A percentile compares a stretch with the other conserved stretches of the same genome.
phyloP scores from a whole-genome alignment of 306 rosid genomes.

The Acacia melanoxylon region DNA sequence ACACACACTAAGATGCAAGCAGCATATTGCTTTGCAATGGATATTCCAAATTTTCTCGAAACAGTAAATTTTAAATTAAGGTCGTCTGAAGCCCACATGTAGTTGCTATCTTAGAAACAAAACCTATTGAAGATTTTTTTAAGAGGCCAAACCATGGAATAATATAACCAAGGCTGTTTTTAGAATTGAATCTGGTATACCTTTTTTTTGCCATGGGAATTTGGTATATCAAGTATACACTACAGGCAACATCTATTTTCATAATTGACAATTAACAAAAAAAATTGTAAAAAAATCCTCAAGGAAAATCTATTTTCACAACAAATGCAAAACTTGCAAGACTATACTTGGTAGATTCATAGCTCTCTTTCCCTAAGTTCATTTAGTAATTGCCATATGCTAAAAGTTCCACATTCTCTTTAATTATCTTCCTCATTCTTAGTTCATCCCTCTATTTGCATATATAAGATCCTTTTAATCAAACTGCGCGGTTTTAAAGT shows the following conservation, averaged over 20 bases:
- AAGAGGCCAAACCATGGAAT: background rate
- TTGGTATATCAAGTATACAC: background rate
- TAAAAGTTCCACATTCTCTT: background rate
- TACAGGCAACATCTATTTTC: background rate
- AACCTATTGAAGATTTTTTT: background rate
- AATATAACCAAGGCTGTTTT: background rate
- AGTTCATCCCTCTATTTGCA: too few species aligned
- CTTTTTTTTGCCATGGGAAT: too few species aligned
- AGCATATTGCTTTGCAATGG: background rate
- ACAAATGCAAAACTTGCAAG: background rate
- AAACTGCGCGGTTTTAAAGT: accelerated
- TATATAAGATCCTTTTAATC: too few species aligned
- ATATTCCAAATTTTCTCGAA: background rate
- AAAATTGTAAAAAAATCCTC: background rate
- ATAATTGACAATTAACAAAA: background rate
- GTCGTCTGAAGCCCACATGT: background rate
- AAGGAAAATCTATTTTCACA: constrained; percentile 1
- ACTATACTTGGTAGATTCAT: background rate
- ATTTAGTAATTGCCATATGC: too few species aligned
- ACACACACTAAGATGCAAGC: background rate
- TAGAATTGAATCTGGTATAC: background rate
- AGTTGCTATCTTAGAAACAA: background rate
- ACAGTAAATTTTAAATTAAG: background rate
- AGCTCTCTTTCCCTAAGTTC: background rate
- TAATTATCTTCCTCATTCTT: background rate